phyloP scores from a whole-genome alignment of 1,284 basidiomycete species.

The Gastroboletus turbinatus region DNA sequence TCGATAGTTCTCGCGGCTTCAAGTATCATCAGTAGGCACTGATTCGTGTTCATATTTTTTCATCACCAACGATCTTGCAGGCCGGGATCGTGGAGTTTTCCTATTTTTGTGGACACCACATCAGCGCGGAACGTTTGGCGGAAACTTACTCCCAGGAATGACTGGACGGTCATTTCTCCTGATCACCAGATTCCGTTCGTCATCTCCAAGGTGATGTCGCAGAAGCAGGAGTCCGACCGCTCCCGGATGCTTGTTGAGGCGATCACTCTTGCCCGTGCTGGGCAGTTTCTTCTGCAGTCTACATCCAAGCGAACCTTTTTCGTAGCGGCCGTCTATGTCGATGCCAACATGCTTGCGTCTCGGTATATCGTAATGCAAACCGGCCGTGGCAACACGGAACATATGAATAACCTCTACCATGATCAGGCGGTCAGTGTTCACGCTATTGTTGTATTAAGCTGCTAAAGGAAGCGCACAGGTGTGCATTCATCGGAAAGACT shows the following conservation, averaged over 20 bases:
- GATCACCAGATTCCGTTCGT: not conserved
- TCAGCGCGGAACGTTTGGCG: not conserved
- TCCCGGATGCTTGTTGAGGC: not conserved
- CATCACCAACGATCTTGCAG: not conserved
- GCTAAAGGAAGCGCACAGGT: not conserved
- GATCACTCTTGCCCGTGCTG: not conserved
- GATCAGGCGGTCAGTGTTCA: not conserved
- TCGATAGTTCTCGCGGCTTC: not conserved
- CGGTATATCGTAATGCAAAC: slow-evolving; percentile 6
- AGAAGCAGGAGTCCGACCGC: not conserved
- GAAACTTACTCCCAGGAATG: not conserved
- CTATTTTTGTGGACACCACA: not conserved
- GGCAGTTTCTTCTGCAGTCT: not conserved
- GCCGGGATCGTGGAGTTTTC: not conserved
- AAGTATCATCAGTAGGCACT: not conserved
- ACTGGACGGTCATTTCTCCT: slow-evolving; percentile 2
- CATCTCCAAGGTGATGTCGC: slow-evolving; percentile 2
- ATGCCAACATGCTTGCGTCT: not conserved
- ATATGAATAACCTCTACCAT: not conserved
- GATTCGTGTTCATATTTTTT: fast-evolving
- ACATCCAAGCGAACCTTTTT: not conserved
- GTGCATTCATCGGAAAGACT: slow-evolving; percentile 1
- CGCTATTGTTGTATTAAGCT: not conserved
- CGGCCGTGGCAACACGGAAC: not conserved
- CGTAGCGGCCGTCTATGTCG: not conserved